Conservation (phyloP, 164 flowering plant species). For the Vitis labrusca region DNA sequence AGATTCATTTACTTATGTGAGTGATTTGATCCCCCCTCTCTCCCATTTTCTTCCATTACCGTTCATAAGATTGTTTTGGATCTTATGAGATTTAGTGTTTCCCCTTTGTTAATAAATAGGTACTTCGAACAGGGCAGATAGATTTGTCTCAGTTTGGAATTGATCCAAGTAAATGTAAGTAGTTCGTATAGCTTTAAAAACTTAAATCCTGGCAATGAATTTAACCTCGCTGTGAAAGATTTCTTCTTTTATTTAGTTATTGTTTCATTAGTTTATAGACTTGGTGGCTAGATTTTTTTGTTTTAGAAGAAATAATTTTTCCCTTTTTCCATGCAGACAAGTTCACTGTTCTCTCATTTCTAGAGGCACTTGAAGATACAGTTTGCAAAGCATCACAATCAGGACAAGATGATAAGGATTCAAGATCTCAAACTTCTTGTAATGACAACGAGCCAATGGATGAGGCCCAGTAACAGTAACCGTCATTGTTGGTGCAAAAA, state of each 20-base stretch:
- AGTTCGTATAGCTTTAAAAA: not conserved
- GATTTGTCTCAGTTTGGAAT: conserved; percentile 95
- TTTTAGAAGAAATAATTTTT: not conserved
- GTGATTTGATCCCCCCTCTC: conserved; percentile 9
- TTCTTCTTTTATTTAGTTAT: too few relatives aligned
- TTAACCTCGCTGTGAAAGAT: too few relatives aligned
- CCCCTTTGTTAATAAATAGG: conserved; percentile 36
- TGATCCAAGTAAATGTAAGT: conserved; percentile 97
- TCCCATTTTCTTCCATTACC: not conserved
- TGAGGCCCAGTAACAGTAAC: conserved; percentile 43
- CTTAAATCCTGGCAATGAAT: too few relatives aligned
- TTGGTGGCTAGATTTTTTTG: too few relatives aligned
- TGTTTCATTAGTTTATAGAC: too few relatives aligned
- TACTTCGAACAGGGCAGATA: conserved; percentile 90
- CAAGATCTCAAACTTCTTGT: conserved; percentile 33
- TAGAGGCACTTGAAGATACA: conserved; percentile 95
- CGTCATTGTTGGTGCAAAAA: too few relatives aligned
- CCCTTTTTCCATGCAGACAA: conserved; percentile 55
- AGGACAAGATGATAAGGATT: conserved; percentile 45
- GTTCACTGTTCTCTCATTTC: conserved; percentile 82
- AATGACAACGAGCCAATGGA: conserved; percentile 70
- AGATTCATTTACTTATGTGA: conserved; percentile 92
- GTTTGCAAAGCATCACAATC: conserved; percentile 46
- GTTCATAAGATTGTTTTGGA: not conserved
- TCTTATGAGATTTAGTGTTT: not conserved